Evolutionary conservation across 2,329 filamentous ascomycete species (phyloP), one percentile per base, ranked within the genome.

Genomic region (Pezicula carpinea): DNA sequence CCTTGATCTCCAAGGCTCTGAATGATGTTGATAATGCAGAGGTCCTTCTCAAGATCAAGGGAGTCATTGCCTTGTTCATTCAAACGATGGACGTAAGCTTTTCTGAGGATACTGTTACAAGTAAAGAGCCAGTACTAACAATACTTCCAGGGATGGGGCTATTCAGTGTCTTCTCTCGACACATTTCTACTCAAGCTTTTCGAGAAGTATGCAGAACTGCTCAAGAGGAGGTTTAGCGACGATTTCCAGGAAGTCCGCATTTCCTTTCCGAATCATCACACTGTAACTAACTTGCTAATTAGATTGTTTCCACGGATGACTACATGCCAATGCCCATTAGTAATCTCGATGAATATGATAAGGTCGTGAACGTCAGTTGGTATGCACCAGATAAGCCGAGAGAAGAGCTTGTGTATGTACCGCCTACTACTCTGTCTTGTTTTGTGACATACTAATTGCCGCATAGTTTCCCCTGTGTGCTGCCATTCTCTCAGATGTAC

Each of bases 251-350:
- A 97, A 73, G 85, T 87, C 62, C 49, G 61, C 53, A 44, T 39
- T 6, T 13, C 46, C 11, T 31, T 13, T 32, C 5, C 43, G n/a
- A 18, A 3, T 29, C 5, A 29, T 29, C 11, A 13, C 39, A 8
- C 19, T 46, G 15, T 45, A 31, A 40, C 47, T 58, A 32, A 62
- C 22, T 22, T 6, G 14, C 43, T n/a, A 21, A 8, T 29, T 47
- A 82, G 77, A 84, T 84, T 58, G 80, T 85, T 14, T 83, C 88
- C n/a, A 96, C 89, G 1, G 93, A 99, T 64, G 93, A 99, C 67
- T 99, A 99, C 68, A 99, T 99, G 92, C 95, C 93, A 2, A 97
- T 99, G 93, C 88, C 89, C 2, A 95, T 97, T 64, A 89, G 90
- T 59, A 90, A 86, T 17, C 69, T 77, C 14, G 91, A 96, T 59